Percentiles rank a stretch among this genome's conserved stretches.
Evolutionary conservation across 192 early-diverging fungal species (phyloP).

Genomic region (Linnemannia hyalina): DNA sequence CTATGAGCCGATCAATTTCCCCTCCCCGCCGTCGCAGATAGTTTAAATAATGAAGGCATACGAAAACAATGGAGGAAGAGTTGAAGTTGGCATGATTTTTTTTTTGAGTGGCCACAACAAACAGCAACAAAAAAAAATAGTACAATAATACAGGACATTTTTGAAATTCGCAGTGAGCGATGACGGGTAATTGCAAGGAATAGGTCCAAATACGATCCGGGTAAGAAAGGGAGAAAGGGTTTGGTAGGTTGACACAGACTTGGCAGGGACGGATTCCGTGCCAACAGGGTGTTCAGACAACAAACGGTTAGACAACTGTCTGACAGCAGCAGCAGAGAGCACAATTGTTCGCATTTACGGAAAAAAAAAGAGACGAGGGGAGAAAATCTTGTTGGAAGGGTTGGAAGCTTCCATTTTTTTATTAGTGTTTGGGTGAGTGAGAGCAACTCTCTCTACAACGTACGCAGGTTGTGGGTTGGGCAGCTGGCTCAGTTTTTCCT

Average conservation of each 20-base stretch:
- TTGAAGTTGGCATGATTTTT: background rate
- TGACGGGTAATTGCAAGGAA: background rate
- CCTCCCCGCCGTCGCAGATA: constrained; percentile 46
- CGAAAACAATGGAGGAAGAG: too few species aligned
- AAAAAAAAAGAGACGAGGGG: background rate
- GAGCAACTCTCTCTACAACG: background rate
- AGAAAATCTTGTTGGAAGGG: constrained; percentile 13
- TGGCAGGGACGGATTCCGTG: background rate
- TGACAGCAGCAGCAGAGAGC: background rate
- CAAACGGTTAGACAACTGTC: background rate
- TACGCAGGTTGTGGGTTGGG: background rate
- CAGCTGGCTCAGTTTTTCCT: constrained; percentile 35
- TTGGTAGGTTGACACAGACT: background rate
- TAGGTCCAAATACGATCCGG: background rate
- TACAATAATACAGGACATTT: background rate
- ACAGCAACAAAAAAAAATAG: background rate
- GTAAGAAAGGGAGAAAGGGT: background rate
- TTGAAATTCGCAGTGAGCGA: background rate
- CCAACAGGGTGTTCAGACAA: background rate
- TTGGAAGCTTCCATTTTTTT: constrained; percentile 12
- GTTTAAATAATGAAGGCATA: background rate
- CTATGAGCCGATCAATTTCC: constrained; percentile 35
- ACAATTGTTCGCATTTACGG: background rate
- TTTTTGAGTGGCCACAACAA: background rate
- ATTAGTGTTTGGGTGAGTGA: background rate